Conservation (phyloP, 768 basidiomycete species). For the Lentinula raphanica region DNA sequence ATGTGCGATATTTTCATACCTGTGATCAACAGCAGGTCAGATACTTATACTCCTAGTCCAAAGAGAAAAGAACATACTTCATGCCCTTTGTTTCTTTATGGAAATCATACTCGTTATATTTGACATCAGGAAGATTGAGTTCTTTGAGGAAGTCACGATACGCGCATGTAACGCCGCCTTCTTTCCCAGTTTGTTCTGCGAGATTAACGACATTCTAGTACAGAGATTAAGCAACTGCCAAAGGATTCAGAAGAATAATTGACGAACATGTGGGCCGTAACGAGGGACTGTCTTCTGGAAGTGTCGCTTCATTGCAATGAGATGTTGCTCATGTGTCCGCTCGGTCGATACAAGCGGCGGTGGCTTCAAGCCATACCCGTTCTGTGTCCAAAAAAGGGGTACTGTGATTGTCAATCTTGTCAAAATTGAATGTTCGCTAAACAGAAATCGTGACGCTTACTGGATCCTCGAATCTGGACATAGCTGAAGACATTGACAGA, state of each 20-base stretch:
- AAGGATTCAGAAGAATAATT: background rate
- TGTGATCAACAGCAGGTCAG: conserved; percentile 18
- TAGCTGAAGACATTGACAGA: conserved; percentile 79
- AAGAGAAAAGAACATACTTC: conserved; percentile 54
- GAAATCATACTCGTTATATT: conserved; percentile 87
- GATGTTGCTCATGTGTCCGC: conserved; percentile 65
- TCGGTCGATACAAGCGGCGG: conserved; percentile 74
- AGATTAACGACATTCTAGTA: conserved; percentile 78
- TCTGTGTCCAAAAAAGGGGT: conserved; percentile 90
- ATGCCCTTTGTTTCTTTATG: conserved; percentile 92
- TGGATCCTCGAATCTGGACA: conserved; percentile 89
- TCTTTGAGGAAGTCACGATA: conserved; percentile 68
- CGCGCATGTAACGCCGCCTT: conserved; percentile 70
- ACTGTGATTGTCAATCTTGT: conserved; percentile 41
- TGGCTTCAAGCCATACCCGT: conserved; percentile 82
- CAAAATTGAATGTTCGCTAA: background rate
- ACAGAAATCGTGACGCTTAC: conserved; percentile 38
- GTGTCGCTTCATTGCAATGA: conserved; percentile 68
- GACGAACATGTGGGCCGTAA: conserved; percentile 75
- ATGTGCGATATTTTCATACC: conserved; percentile 87
- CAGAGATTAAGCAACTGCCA: conserved; percentile 6
- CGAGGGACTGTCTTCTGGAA: conserved; percentile 56
- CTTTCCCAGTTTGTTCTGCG: conserved; percentile 87
- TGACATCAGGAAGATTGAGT: conserved; percentile 29
- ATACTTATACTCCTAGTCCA: background rate